Evolutionary conservation across 306 rosid species (phyloP).

Genomic region (Fragaria vesca): DNA sequence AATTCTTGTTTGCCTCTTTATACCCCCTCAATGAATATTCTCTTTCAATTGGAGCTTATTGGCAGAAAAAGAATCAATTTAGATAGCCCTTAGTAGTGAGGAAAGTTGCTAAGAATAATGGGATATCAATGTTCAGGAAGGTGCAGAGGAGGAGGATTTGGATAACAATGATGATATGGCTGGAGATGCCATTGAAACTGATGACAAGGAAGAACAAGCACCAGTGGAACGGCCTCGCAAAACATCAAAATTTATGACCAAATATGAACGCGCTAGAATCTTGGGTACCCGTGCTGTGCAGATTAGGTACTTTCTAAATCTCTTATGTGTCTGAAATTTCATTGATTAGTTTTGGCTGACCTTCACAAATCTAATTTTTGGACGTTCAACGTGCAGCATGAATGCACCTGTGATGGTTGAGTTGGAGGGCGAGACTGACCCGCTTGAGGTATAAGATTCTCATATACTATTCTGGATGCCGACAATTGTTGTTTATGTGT

Average conservation of each 20-base stretch:
- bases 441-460: slow-evolving; percentile 67
- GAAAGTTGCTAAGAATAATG: slow-evolving; percentile 5
- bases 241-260: slow-evolving; percentile 87
- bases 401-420: slow-evolving; percentile 98
- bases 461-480: neutral
- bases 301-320: slow-evolving; percentile 58
- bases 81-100: neutral
- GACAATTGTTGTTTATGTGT: neutral
- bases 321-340: neutral
- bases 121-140: slow-evolving; percentile 57
- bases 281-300: slow-evolving; percentile 96
- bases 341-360: slow-evolving; percentile 2
- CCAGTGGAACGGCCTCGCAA: slow-evolving; percentile 59
- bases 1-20: no score
- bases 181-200: slow-evolving; percentile 60
- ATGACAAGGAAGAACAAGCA: slow-evolving; percentile 52
- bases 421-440: slow-evolving; percentile 95
- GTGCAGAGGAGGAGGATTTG: slow-evolving; percentile 81
- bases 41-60: no score
- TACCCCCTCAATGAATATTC: no score
- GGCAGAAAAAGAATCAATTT: no score
- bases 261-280: slow-evolving; percentile 90
- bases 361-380: slow-evolving; percentile 9
- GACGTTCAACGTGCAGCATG: slow-evolving; percentile 55
- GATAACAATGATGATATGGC: slow-evolving; percentile 61